Evolutionary conservation across 352 stramenopile species (phyloP), one percentile per base, ranked within the genome.

Genomic region (Chrysophaeum taylorii): DNA sequence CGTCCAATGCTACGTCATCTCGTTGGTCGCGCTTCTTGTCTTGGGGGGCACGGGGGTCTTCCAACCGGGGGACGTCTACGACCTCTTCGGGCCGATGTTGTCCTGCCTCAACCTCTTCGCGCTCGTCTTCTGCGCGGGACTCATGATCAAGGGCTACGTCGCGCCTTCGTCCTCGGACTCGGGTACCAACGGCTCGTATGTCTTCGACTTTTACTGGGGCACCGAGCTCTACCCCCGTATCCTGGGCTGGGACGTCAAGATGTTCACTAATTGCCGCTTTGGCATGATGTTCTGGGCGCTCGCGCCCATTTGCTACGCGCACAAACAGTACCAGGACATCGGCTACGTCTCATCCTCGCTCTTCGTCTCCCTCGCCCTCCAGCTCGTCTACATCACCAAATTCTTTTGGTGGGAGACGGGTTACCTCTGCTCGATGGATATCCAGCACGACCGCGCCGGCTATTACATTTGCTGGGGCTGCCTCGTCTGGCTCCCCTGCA

Each of bases 361-460:
- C 2, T 73, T 79, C 43, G 74, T 81, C 35, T 71, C 71, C n/a
- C 70, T 73, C 18, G 41, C 77, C 25, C 81, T 95, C 41, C 91
- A 96, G 77, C 79, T 95, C 64, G 77, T 97, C 62, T 98, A 98
- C 82, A 80, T 98, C 16, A 86, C 85, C 78, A 98, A 98, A 82
- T 98, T 98, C 80, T 98, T 97, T 80, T 87, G 89, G 77, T 97
- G 77, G 79, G 78, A 84, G 78, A 85, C 85, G 21, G 87, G 88
- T 33, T 98, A 98, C 86, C 96, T 97, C 90, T 91, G 91, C 77
- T 95, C 84, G 64, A 98, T 98, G 79, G 94, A 98, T 80, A 98
- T 98, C 75, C 83, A 81, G 43, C 87, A 94, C 79, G 90, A 96
- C 78, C 88, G 89, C 66, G 90, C 90, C 0, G 90, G 90, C 15